Base-by-base conservation (phyloP, 768 basidiomycete species). In the Dacryopinax primogenitus region DNA sequence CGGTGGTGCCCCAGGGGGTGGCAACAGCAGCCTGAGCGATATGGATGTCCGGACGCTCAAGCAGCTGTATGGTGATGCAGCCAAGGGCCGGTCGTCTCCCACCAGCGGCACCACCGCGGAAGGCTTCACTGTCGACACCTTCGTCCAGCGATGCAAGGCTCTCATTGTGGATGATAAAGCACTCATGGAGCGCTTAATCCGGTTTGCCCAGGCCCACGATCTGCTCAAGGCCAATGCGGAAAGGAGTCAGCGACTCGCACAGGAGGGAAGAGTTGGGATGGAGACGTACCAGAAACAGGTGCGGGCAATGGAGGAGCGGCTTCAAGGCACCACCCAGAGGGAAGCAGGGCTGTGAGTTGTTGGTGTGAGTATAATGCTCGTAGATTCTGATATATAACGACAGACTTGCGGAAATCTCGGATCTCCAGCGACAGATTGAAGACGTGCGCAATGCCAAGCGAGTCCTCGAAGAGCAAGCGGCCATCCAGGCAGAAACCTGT, bases 231-330 rank as follows among this genome's bases (percentile, higher is more conserved):
- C 86, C 77, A 93, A 92, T 71, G 91, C 92, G 21, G 91, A 92
- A 71, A 80, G 91, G 62, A 92, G 91, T 23, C 88, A 93, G 79
- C 92, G 91, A 75, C 80, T 95, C 32, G 89, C 90, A 2, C 86
- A 87, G 73, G 92, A 93, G 62, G 88, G 87, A 39, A 85, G 83
- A 66, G 74, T 72, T 21, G 90, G 87, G 28, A 76, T 96, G 41
- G 90, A 92, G 78, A 92, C 87, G 18, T 95, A 96, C 71, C 90
- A 95, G 78, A 87, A 86, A 75, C 92, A 95, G 72, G 86, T 94
- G 2, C 80, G 82, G 70, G 82, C 80, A 26, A 78, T 95, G 65
- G 90, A 93, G 71, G 88, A 90, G 70, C 81, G 88, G 65, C 85
- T 90, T 69, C 73, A 80, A 68, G 68, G 73, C 9, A 73, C 86